These are phyloP conservation scores for Lachnellula arida DNA, from an alignment of 2,329 filamentous ascomycete genomes.

Conservation along the genomic window DNA sequence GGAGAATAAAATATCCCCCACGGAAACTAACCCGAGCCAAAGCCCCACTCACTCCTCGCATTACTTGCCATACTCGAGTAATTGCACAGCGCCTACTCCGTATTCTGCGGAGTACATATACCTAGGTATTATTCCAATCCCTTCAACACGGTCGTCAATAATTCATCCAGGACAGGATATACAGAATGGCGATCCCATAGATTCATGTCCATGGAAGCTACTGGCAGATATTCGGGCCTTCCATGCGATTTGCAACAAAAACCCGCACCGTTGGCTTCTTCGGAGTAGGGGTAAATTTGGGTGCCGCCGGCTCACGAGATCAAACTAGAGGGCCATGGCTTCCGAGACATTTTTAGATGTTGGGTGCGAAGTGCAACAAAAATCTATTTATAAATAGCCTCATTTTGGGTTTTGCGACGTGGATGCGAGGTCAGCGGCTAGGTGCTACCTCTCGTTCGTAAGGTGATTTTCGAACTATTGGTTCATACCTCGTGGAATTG, in stretches of 20 bases:
- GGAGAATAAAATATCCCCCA: too few relatives aligned
- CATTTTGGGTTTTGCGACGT: neutral
- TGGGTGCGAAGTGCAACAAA: neutral
- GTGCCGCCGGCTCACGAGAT: neutral
- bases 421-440: too few relatives aligned
- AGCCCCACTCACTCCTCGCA: too few relatives aligned
- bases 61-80: too few relatives aligned
- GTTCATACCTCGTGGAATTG: neutral
- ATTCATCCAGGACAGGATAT: neutral
- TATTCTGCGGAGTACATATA: too few relatives aligned
- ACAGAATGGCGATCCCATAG: neutral
- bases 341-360: neutral
- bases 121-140: neutral
- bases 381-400: neutral
- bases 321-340: neutral
- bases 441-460: too few relatives aligned
- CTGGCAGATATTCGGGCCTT: neutral
- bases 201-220: neutral
- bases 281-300: neutral
- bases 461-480: neutral
- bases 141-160: neutral
- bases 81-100: too few relatives aligned
- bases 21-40: too few relatives aligned
- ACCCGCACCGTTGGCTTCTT: neutral
- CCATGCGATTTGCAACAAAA: neutral